Evolutionary conservation across 2,329 filamentous ascomycete species (phyloP), one percentile per base, ranked within the genome.

Genomic region (Aspergillus caelatus): DNA sequence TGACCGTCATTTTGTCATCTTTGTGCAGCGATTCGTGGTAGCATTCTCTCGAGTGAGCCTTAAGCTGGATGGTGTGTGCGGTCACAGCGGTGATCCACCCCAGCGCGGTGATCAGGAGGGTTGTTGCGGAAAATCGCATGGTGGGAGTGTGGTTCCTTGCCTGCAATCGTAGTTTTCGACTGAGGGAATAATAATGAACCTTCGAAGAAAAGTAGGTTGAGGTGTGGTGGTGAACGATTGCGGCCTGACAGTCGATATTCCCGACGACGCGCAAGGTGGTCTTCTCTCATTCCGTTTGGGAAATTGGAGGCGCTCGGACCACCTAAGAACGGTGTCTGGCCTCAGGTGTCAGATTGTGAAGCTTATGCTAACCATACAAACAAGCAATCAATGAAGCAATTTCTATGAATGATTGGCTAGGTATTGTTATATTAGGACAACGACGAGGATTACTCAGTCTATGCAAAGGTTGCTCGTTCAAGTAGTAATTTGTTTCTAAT

Each of bases 1-100:
- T 96, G 64, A 99, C 94, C 10, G 93, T 97, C 95, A 99, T 99
- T 81, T 91, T 92, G 84, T 99, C 95, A 80, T 97, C 95, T 78
- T 86, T 88, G 84, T 96, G 94, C 64, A 99, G 88, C 72, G 85
- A 81, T 83, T 99, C 95, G 84, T 97, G 92, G 86, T 98, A 99
- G 85, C 95, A 99, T 84, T 99, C 95, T 81, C 93, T 88, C 75
- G 93, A 92, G 82, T 99, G 93, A 72, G 94, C 91, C 67, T 90
- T 90, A 75, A 99, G 89, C 79, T 95, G 92, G 81, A 99, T 98
- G 84, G 96, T 98, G 87, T 99, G 95, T 72, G 92, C 93, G 69
- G 87, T 79, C 66, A 87, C 85, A 69, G 89, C 85, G 72, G 88
- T 86, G 72, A 89, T 75, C 74, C 76, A 80, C 52, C 75, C 83